Base-by-base conservation (phyloP, 129 eudicot genomes). In the Chrysanthemum seticuspe region DNA sequence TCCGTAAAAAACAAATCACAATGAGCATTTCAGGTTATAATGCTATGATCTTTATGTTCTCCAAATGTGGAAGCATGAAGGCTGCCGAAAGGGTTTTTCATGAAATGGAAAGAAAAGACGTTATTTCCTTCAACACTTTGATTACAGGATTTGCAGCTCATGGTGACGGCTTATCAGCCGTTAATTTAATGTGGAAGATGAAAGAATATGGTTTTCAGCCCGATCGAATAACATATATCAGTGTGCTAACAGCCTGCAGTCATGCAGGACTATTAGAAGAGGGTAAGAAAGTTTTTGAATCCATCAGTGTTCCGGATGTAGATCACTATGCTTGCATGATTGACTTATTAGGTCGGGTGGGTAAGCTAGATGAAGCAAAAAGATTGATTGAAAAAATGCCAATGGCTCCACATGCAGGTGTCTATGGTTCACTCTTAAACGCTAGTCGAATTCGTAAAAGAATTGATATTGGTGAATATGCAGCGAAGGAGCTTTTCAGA, bases 301-400 rank as follows among this genome's bases (percentile, higher is more conserved):
- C 86, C 7, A 92, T 92, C 31, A 51, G 62, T n/a, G 50, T 27
- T 51, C 97, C 97, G 19, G 90, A 87, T 49, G 80, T 77, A 34
- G 94, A 92, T 76, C 96, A 92, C 75, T 92, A 87, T 57, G 89
- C 96, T 2, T 92, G 97, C 80, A 87, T 92, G 89, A 79, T 89
- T 40, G 96, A 92, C 83, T 84, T 92, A 59, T 85, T 89, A 47
- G 96, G 94, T 15, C 78, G 97, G 13, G 91, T 81, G 2, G 97
- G 97, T 36, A 80, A 78, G 79, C 87, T 92, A 15, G 94, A 92
- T 14, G 97, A 89, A 79, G 97, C 96, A 4, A 82, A 79, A 70
- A 52, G 14, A 34, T 53, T 89, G 56, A 56, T 92, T 18, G 84
- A 81, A 8, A 83, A 68, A 52, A 92, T 92, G 96, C 89, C 96